These are phyloP conservation scores for Alternaria sp. DNA, from an alignment of 2,329 filamentous ascomycete species.

Conservation along the genomic window DNA sequence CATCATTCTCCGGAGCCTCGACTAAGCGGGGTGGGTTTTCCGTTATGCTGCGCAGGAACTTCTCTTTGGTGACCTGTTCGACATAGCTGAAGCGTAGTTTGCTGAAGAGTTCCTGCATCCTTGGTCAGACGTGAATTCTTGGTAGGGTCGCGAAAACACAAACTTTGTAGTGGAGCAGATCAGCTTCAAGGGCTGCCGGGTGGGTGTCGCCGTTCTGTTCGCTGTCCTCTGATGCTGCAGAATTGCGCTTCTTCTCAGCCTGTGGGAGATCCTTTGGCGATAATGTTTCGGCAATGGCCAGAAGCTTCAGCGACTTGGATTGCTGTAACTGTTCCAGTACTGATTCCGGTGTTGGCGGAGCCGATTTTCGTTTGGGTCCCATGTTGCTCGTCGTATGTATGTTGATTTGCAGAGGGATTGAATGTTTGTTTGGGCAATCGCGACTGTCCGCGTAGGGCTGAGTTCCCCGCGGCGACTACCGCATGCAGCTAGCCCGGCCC, in stretches of 20 bases:
- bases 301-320: constrained; percentile 72
- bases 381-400: constrained; percentile 26
- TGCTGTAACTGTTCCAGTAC: constrained; percentile 65
- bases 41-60: constrained; percentile 92
- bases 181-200: constrained; percentile 78
- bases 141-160: background rate
- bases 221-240: constrained; percentile 74
- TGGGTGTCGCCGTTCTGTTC: constrained; percentile 71
- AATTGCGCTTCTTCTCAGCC: constrained; percentile 52
- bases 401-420: constrained; percentile 8
- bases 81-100: constrained; percentile 98
- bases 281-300: constrained; percentile 80
- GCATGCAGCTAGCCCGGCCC: constrained; percentile 12
- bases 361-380: constrained; percentile 37
- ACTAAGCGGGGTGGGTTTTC: constrained; percentile 89
- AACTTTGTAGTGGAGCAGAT: constrained; percentile 86
- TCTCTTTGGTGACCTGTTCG: constrained; percentile 98
- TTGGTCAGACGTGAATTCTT: constrained; percentile 11
- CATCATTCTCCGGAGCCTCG: constrained; percentile 77
- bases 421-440: constrained; percentile 44
- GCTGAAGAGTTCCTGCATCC: constrained; percentile 82
- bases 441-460: constrained; percentile 26
- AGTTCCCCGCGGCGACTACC: constrained; percentile 33
- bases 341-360: constrained; percentile 32
- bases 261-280: constrained; percentile 60